Evolutionary conservation across 345 rosid genomes (phyloP).

Genomic region (Eucalyptus guilfoylei): DNA sequence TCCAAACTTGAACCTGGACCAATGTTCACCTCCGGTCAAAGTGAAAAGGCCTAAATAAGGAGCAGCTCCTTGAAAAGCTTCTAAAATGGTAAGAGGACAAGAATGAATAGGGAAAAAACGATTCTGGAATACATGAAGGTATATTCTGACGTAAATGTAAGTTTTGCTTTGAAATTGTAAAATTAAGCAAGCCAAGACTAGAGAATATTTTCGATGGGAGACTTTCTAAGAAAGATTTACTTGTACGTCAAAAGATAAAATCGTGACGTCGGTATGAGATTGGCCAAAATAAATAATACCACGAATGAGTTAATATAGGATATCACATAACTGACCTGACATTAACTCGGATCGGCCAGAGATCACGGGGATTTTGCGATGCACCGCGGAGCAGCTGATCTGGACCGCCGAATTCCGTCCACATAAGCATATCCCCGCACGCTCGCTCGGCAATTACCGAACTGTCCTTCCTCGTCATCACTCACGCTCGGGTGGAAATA

Average conservation of each 20-base stretch:
- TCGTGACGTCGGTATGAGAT: too few species aligned
- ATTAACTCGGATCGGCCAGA: neutral
- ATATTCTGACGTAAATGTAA: fast-evolving
- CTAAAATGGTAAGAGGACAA: too few species aligned
- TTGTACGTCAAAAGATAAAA: too few species aligned
- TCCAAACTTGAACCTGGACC: too few species aligned
- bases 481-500: neutral
- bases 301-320: too few species aligned
- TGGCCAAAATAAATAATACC: too few species aligned
- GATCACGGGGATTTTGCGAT: neutral
- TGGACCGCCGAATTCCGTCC: neutral
- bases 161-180: too few species aligned
- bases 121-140: too few species aligned
- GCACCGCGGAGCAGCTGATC: neutral
- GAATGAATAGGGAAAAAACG: fast-evolving
- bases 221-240: too few species aligned
- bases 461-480: neutral
- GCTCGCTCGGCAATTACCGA: neutral
- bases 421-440: neutral
- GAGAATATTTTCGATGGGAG: fast-evolving
- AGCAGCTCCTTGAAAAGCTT: too few species aligned
- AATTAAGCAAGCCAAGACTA: too few species aligned
- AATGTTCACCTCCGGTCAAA: fast-evolving
- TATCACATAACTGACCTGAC: neutral
- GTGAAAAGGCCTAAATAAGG: too few species aligned